Conservation (phyloP, 768 basidiomycete genomes). For the Stropharia rugosoannulata region DNA sequence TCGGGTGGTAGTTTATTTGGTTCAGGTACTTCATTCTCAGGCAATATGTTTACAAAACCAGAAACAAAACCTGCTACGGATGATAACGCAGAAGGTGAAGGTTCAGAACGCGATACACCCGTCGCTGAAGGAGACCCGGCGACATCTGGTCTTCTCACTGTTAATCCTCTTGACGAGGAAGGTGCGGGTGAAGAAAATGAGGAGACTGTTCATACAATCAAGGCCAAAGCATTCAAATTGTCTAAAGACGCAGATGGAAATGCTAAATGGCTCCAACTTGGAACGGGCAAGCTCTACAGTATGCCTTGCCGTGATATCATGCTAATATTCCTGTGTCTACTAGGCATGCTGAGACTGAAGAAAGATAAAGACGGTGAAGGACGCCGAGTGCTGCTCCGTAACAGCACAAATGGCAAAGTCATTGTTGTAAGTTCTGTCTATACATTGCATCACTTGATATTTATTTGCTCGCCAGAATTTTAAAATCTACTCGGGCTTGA, state of each 20-base stretch:
- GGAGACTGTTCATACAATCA: conserved; percentile 57
- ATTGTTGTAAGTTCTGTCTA: conserved; percentile 53
- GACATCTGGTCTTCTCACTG: conserved; percentile 14
- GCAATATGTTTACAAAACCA: neutral
- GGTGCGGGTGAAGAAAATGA: conserved; percentile 85
- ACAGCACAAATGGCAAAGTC: conserved; percentile 74
- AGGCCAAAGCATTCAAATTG: conserved; percentile 63
- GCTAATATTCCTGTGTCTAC: neutral
- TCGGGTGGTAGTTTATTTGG: conserved; percentile 9
- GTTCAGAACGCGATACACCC: conserved; percentile 13
- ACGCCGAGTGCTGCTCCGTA: conserved; percentile 67
- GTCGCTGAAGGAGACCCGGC: conserved; percentile 19
- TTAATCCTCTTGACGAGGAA: conserved; percentile 58
- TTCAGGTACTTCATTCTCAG: conserved; percentile 12
- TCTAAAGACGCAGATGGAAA: conserved; percentile 43
- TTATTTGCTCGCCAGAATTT: conserved; percentile 58
- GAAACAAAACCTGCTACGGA: conserved; percentile 12
- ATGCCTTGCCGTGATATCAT: neutral
- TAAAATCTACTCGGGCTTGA: conserved; percentile 59
- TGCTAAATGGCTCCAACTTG: conserved; percentile 65
- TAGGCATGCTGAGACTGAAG: conserved; percentile 72
- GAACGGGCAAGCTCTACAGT: conserved; percentile 50
- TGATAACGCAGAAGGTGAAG: conserved; percentile 11
- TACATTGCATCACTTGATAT: conserved; percentile 1
- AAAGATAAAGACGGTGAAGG: conserved; percentile 63